Conservation (phyloP, 106 monocot species). For the Apostasia ramifera region DNA sequence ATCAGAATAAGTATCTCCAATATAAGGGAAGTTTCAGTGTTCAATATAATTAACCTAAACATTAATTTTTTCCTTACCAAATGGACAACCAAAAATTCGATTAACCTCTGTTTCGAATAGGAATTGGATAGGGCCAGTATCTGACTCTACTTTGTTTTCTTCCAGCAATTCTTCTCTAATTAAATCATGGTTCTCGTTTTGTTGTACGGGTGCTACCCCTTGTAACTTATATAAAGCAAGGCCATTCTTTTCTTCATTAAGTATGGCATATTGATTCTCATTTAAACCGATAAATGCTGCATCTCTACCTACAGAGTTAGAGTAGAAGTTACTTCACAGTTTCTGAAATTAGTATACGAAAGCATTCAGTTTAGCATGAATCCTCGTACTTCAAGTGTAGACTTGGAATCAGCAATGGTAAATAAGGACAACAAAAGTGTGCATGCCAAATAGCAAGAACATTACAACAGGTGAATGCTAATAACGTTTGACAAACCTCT, state of each 20-base stretch:
- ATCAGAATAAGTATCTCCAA: not conserved
- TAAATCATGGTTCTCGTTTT: slow-evolving; percentile 45
- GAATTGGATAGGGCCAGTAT: slow-evolving; percentile 54
- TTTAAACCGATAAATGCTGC: slow-evolving; percentile 76
- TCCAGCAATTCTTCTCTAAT: slow-evolving; percentile 68
- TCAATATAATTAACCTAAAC: not conserved
- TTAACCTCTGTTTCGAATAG: slow-evolving; percentile 81
- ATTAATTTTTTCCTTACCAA: slow-evolving; percentile 34
- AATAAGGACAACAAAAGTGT: not conserved
- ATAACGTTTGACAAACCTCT: slow-evolving; percentile 46
- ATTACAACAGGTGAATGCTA: not conserved
- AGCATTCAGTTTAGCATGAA: no score
- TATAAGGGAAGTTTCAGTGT: no score
- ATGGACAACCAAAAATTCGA: slow-evolving; percentile 75
- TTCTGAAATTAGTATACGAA: no score
- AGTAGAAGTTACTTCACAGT: not conserved
- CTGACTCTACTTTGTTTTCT: slow-evolving; percentile 30
- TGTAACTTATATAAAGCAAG: slow-evolving; percentile 56
- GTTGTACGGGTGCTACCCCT: slow-evolving; percentile 24
- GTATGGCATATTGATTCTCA: slow-evolving; percentile 84
- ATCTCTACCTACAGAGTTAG: slow-evolving; percentile 56
- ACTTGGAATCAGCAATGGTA: no score
- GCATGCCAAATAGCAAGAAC: not conserved
- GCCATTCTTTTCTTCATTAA: slow-evolving; percentile 78
- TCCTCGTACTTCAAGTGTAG: no score